Evolutionary conservation across 805 yeast genomes (phyloP), one percentile per base, ranked within the genome.

Genomic region (Nakazawaea ambrosiae): DNA sequence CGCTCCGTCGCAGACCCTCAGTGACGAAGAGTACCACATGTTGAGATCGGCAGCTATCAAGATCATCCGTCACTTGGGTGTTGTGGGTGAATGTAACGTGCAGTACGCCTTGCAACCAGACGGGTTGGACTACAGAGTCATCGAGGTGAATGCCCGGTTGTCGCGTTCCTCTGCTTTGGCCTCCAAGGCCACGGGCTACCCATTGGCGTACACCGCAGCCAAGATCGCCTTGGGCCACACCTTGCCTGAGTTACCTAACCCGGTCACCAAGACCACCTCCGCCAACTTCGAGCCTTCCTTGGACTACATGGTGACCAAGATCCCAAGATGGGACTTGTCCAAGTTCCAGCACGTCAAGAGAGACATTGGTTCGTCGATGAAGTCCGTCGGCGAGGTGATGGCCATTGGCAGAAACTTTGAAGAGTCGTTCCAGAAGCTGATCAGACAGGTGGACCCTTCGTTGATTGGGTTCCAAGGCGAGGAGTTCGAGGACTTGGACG

Each of bases 361-460:
- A 61, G 87, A 82, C 45, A 83, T 90, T 56, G 96, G 96, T 33
- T 85, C 96, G 8, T 79, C 97, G 31, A 90, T 90, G 98, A 90
- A 90, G 64, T 89, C 97, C 42, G 98, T 90, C 39, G 98, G 98
- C 61, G 98, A 90, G 65, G 98, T 90, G 42, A 90, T 90, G 98
- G 94, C 96, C 32, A 92, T 90, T 56, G 98, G 98, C 56, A 81
- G 98, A 66, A 90, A 80, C 47, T 90, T 90, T 58, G 98, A 90
- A 68, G 98, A 90, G 67, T 83, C 96, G 25, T 81, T 90, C 73
- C 97, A 92, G 69, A 90, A 90, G 71, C 97, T 97, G 31, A 79
- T 90, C 48, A 81, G 98, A 66, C 95, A 89, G 63, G 86, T 88
- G 45, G 97, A 88, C 55, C 96, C 97, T 29, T 79, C 94, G 3